Percentiles rank a stretch among this genome's conserved stretches.
phyloP scores from a whole-genome alignment of 2,329 filamentous ascomycete genomes.

The Penicillium sp. region DNA sequence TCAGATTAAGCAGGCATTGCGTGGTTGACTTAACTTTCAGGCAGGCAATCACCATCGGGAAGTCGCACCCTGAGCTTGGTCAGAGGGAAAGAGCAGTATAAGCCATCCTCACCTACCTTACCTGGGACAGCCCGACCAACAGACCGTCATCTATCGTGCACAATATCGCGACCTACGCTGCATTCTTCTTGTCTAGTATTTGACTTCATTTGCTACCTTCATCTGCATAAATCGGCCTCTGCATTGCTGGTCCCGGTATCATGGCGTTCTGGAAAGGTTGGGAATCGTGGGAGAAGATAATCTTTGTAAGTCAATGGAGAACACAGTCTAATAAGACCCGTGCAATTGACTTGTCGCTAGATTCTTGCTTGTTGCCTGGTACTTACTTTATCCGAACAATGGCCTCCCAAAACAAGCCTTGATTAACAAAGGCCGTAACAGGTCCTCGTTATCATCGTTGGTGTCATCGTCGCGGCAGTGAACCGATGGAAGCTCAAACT shows the following conservation, averaged over 20 bases:
- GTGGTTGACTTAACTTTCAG: background rate
- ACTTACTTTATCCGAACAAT: constrained; percentile 14
- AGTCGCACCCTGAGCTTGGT: background rate
- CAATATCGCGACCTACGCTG: background rate
- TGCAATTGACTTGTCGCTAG: constrained; percentile 43
- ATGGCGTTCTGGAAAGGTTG: constrained; percentile 63
- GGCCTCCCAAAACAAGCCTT: background rate
- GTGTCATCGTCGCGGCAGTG: constrained; percentile 59
- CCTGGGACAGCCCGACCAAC: background rate
- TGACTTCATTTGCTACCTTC: background rate
- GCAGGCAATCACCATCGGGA: background rate
- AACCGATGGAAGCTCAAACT: constrained; percentile 57
- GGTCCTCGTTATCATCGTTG: constrained; percentile 64
- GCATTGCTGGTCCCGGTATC: constrained; percentile 4
- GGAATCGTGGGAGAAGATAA: constrained; percentile 85
- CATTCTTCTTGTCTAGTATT: constrained; percentile 4
- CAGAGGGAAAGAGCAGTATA: background rate
- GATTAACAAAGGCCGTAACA: constrained; percentile 29
- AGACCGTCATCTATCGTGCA: background rate
- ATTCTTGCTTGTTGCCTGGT: constrained; percentile 68
- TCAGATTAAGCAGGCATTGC: too few species aligned
- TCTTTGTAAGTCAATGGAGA: constrained; percentile 61
- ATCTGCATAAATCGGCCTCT: background rate
- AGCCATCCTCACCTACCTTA: background rate
- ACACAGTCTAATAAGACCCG: background rate